phyloP scores from a whole-genome alignment of 495 filamentous ascomycete genomes.

The Hypoxylon perforatum region DNA sequence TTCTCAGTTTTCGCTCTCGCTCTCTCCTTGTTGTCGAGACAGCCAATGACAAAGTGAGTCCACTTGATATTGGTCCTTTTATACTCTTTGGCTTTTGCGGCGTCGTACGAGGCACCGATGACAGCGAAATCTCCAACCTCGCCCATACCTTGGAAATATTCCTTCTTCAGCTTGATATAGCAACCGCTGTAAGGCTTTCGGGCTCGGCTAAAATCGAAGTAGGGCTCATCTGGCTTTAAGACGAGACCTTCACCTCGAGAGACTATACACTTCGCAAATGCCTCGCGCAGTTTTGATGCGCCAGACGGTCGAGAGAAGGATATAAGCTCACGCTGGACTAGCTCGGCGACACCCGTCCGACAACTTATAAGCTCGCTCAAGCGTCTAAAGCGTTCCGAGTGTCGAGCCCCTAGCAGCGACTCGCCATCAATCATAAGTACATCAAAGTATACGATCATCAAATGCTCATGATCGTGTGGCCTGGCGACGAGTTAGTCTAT shows the following conservation, averaged over 20 bases:
- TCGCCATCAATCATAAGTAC: slow-evolving; percentile 77
- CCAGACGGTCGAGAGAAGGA: slow-evolving; percentile 65
- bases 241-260: slow-evolving; percentile 79
- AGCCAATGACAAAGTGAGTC: slow-evolving; percentile 85
- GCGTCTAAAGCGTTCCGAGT: slow-evolving; percentile 68
- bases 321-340: slow-evolving; percentile 70
- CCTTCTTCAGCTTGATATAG: slow-evolving; percentile 90
- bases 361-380: slow-evolving; percentile 68
- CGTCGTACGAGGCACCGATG: slow-evolving; percentile 75
- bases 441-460: slow-evolving; percentile 89
- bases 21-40: slow-evolving; percentile 77
- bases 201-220: slow-evolving; percentile 67
- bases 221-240: slow-evolving; percentile 83
- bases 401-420: slow-evolving; percentile 67
- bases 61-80: slow-evolving; percentile 65
- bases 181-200: slow-evolving; percentile 54
- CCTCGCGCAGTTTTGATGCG: slow-evolving; percentile 62
- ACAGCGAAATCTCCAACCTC: slow-evolving; percentile 85
- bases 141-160: slow-evolving; percentile 83
- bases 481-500: slow-evolving; percentile 49
- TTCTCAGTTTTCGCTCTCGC: slow-evolving; percentile 61
- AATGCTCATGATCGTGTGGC: slow-evolving; percentile 74
- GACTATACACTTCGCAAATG: slow-evolving; percentile 73
- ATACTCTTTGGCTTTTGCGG: slow-evolving; percentile 64
- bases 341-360: slow-evolving; percentile 67